Base-by-base conservation (phyloP, 805 yeast species). In the Myxozyma mucilagina region DNA sequence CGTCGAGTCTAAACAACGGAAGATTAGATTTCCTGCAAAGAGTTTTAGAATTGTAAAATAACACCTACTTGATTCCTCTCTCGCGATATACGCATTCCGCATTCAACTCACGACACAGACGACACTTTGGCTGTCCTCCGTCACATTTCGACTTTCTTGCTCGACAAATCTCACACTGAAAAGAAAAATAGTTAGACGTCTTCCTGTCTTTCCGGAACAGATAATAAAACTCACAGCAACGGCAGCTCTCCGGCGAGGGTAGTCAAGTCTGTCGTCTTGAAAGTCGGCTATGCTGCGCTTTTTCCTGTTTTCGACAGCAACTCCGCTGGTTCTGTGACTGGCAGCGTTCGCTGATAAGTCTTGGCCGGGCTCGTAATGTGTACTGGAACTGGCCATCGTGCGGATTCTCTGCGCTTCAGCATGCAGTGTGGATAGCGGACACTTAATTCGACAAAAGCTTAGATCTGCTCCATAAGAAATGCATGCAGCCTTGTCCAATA, bases 11-110 rank as follows among this genome's bases (percentile, higher is more conserved):
- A 49, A 20, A 24, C 31, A 10, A 36, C 13, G 20, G 4, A 47
- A 32, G n/a, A 13, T 45, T 29, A 34, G n/a, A 34, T 47, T 16
- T 32, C 8, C n/a, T 10, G 24, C 10, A 32, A 31, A 16, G 11
- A 4, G 56, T 14, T n/a, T 24, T 16, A 5, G 50, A 39, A 5
- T n/a, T 18, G 16, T 9, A 38, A 20, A 13, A 38, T 35, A 8
- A n/a, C 32, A 42, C 58, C 3, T 43, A 59, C 63, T 61, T 61
- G 10, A 61, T 31, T 18, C 57, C 53, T 18, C 53, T 41, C 13
- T 57, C 64, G 8, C 64, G 47, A 31, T 61, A 57, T 18, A 61
- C 64, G 45, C 64, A 57, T 14, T 61, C 60, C 13, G 64, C 64
- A 34, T 61, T 57, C 48, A 61, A 36, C 5, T 61, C 64, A 10